A percentile compares a stretch with the other conserved stretches of the same genome.
phyloP scores from a whole-genome alignment of 2,329 filamentous ascomycete genomes.

The Atkinsonella hypoxylon region DNA sequence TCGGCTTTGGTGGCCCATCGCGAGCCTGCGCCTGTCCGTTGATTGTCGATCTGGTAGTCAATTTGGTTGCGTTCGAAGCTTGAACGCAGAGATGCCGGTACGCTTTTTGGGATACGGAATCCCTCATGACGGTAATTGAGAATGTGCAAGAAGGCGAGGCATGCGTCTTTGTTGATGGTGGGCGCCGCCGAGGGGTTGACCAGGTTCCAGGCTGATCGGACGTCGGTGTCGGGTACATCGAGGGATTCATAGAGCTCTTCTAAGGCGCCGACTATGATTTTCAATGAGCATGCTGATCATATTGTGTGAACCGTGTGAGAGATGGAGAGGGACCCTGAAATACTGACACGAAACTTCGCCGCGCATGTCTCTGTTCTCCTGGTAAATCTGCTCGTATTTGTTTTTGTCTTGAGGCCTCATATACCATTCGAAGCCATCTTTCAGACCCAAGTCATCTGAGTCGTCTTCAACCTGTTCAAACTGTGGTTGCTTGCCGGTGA shows the following conservation, averaged over 20 bases:
- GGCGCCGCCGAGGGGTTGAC: constrained; percentile 80
- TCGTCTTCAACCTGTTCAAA: constrained; percentile 83
- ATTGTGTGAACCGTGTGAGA: no score
- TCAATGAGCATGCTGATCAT: background rate
- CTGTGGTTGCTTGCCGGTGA: constrained; percentile 66
- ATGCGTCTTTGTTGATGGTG: constrained; percentile 88
- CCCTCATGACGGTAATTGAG: constrained; percentile 93
- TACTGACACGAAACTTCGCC: constrained; percentile 68
- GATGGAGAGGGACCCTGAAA: background rate
- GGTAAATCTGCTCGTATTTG: constrained; percentile 97
- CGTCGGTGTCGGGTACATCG: constrained; percentile 62
- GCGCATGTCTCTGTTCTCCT: constrained; percentile 75
- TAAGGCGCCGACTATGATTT: constrained; percentile 54
- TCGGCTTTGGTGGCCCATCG: constrained; percentile 72
- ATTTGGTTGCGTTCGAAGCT: constrained; percentile 95
- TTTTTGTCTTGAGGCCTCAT: constrained; percentile 84
- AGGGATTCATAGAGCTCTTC: constrained; percentile 76
- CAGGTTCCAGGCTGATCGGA: constrained; percentile 91
- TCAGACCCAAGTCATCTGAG: constrained; percentile 69
- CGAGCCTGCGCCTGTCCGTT: constrained; percentile 49
- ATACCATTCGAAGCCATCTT: constrained; percentile 99
- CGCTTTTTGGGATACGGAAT: constrained; percentile 80
- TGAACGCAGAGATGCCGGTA: constrained; percentile 80
- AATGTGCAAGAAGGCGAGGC: constrained; percentile 90
- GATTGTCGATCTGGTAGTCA: constrained; percentile 83